Conservation (phyloP, 2,329 filamentous ascomycete species). For the Epichloe baconii region DNA sequence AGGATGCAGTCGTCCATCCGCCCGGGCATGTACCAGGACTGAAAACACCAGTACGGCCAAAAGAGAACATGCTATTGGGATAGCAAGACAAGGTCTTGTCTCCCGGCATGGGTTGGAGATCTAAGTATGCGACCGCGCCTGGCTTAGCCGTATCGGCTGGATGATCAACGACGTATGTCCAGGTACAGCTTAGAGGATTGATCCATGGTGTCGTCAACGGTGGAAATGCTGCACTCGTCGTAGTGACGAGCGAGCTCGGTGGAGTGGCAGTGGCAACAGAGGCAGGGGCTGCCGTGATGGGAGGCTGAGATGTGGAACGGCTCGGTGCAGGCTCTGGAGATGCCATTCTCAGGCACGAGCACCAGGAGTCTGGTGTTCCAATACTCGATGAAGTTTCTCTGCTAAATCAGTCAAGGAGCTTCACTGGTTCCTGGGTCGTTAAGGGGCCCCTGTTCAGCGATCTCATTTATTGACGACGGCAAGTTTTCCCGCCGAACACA, state of each 20-base stretch:
- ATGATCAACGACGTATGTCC: constrained; percentile 23
- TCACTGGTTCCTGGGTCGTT: background rate
- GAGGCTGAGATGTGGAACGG: constrained; percentile 3
- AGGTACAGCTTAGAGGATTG: constrained; percentile 23
- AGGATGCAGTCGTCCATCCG: constrained; percentile 26
- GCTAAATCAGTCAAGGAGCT: background rate
- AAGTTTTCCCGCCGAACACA: background rate
- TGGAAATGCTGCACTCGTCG: constrained; percentile 14
- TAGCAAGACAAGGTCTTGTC: constrained; percentile 27
- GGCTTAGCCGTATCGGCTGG: constrained; percentile 11
- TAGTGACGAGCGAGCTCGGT: background rate
- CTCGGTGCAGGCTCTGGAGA: constrained; percentile 1
- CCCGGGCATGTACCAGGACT: constrained; percentile 27
- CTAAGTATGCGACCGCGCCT: constrained; percentile 23
- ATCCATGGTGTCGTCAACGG: constrained; percentile 27
- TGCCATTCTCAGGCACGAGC: constrained; percentile 1
- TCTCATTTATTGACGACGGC: background rate
- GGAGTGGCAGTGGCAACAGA: background rate
- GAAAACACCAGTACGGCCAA: constrained; percentile 24
- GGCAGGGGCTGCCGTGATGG: constrained; percentile 6
- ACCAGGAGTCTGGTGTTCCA: background rate
- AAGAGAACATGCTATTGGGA: constrained; percentile 26
- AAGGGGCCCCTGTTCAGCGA: background rate
- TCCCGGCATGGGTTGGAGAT: constrained; percentile 22
- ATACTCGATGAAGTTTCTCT: background rate